Conservation (phyloP, 495 filamentous ascomycete genomes). For the Penicillium psychrofluorescens region DNA sequence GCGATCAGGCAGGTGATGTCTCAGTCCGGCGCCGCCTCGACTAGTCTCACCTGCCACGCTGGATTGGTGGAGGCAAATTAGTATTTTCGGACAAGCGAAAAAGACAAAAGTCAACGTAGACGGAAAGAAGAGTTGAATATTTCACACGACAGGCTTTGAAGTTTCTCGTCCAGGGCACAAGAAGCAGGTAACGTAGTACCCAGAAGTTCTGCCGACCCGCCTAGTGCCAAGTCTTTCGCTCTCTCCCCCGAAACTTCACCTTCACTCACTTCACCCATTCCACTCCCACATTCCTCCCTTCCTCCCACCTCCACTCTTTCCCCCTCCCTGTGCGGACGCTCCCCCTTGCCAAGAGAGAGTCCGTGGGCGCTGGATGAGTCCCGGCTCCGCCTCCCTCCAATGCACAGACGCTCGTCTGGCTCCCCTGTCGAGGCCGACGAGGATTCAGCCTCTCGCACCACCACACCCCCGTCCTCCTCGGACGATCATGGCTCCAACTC, state of each 20-base stretch:
- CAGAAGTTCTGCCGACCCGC: too few relatives aligned
- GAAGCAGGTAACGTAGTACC: too few relatives aligned
- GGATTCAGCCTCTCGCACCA: conserved; percentile 30
- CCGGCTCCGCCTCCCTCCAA: conserved; percentile 35
- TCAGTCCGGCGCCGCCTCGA: too few relatives aligned
- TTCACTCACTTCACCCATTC: neutral
- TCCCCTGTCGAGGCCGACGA: conserved; percentile 43
- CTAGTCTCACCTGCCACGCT: too few relatives aligned
- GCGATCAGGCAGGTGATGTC: too few relatives aligned
- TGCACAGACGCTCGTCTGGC: conserved; percentile 47
- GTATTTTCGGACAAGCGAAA: too few relatives aligned
- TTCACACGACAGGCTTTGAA: too few relatives aligned
- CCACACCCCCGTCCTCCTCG: neutral
- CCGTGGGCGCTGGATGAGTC: conserved; percentile 32
- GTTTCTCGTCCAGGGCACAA: too few relatives aligned
- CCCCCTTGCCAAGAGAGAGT: conserved; percentile 18
- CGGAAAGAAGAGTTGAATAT: too few relatives aligned
- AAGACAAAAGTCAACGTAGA: too few relatives aligned
- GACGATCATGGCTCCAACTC: conserved; percentile 31
- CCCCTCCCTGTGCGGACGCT: conserved; percentile 1
- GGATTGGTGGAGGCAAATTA: too few relatives aligned
- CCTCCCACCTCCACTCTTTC: conserved; percentile 5
- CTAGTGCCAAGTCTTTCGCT: neutral
- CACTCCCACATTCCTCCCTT: conserved; percentile 7
- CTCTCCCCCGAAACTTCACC: neutral